Base-by-base conservation (phyloP, 305 asterid genomes). In the Fraxinus greggii region DNA sequence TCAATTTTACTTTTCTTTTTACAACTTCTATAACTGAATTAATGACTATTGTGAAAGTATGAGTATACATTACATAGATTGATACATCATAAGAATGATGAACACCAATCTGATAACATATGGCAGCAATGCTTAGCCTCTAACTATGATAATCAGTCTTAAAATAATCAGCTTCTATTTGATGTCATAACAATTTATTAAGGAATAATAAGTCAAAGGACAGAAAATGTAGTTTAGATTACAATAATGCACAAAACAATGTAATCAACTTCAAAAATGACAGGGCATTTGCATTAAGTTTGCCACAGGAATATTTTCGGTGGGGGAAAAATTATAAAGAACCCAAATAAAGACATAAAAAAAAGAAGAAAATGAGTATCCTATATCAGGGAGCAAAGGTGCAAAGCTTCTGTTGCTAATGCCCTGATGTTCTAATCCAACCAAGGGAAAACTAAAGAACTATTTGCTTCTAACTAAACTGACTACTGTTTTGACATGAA, bases 171-270 rank as follows among this genome's bases (percentile, higher is more conserved):
- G 70, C 51, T 38, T 77, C 78, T 26, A 26, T 54, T 61, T 73
- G 24, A 28, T 38, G 48, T 73, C 79, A 61, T 79, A 59, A n/a
- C 40, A 45, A 78, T 83, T 23, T 24, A 45, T 73, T 33, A 83
- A 36, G 45, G 15, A 48, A 67, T 40, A 13, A 56, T 33, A 48
- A 38, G 78, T 77, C 73, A 9, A 38, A 36, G 38, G 59, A 36
- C 21, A 32, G 76, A 35, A 67, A 42, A 21, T 24, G 36, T 19
- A 7, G 72, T 35, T 54, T 51, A 48, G 74, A 1, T 21, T 54
- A 8, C 61, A 19, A 77, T 36, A 81, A 56, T 33, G 40, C 29
- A 77, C 10, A 21, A 12, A 45, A 51, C 35, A 35, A 32, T 59
- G 0, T 2, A 63, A 23, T 36, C 76, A 63, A 48, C 28, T 54